Evolutionary conservation across 208 protist genomes (phyloP), one percentile per base, ranked within the genome.

Genomic region (Angomonas deanei): DNA sequence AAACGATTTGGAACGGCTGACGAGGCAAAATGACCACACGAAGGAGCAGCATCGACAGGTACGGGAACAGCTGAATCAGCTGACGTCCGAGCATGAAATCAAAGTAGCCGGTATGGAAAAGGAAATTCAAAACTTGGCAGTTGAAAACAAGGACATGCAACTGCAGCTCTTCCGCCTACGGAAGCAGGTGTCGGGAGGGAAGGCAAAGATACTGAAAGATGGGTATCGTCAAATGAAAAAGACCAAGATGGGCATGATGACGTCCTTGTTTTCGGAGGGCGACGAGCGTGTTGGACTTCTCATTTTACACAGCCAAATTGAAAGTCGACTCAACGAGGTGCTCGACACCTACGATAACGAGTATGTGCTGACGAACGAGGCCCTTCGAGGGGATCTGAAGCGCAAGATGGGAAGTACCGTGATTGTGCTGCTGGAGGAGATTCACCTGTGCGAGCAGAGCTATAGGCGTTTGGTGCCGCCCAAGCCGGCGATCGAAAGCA

Each of bases 111-210:
- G 62, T 10, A 65, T 80, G 33, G 80, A 88, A 31, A 68, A 80
- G 34, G 81, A 92, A 1, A 60, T 84, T 13, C 78, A 82, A 57
- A 72, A 54, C 4, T 66, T 93, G n/a, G 78, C 80, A 34, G 76
- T 90, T 21, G 90, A 96, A 58, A 93, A 91, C 70, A 92, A 93
- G 55, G 87, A 96, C 46, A 72, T 93, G 68, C 86, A 96, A 39
- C 71, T 93, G 19, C 86, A 88, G 48, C 63, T 96, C 32, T 96
- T 88, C 58, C 80, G 83, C 10, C 61, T 96, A 19, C 83, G 83
- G 3, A 96, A 96, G 68, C 77, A 92, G 49, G 68, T 95, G 11
- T 63, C 75, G 30, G 83, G 83, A 30, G 72, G 76, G 11, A 82
- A 78, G 36, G 65, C 81, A 28, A 78, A 70, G 30, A 50, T 84